These are phyloP conservation scores for Puccinia polysora DNA, from an alignment of 1,284 basidiomycete species.

Conservation along the genomic window DNA sequence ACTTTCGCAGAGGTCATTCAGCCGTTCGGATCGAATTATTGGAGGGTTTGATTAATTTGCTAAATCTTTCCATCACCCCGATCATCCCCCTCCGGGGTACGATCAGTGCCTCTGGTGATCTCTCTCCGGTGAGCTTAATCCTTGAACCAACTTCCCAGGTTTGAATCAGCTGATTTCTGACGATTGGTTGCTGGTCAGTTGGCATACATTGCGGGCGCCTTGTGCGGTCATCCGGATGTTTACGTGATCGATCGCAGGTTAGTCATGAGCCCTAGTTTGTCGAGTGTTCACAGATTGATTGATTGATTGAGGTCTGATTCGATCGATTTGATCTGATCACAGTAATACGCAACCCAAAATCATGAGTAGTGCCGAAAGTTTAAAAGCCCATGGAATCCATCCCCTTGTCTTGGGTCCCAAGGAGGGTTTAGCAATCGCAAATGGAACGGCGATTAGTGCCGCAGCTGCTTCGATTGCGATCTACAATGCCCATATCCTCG, in stretches of 20 bases:
- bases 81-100: conserved; percentile 76
- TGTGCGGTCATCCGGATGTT: conserved; percentile 72
- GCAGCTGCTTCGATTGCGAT: conserved; percentile 58
- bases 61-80: conserved; percentile 69
- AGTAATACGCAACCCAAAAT: conserved; percentile 51
- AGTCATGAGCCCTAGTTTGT: conserved; percentile 55
- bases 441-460: conserved; percentile 75
- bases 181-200: too few species aligned
- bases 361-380: conserved; percentile 63
- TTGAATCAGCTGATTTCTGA: conserved; percentile 61
- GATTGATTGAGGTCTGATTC: too few species aligned
- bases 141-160: neutral
- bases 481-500: conserved; percentile 68
- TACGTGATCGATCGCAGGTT: conserved; percentile 61
- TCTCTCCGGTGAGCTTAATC: conserved; percentile 50
- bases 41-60: conserved; percentile 69
- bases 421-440: conserved; percentile 73
- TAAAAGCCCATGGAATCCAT: conserved; percentile 63
- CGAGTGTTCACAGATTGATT: too few species aligned
- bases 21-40: conserved; percentile 76
- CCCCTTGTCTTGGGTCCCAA: conserved; percentile 71
- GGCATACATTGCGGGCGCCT: conserved; percentile 73
- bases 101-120: conserved; percentile 69
- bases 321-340: too few species aligned
- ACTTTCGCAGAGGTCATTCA: conserved; percentile 62